Evolutionary conservation across 2,329 filamentous ascomycete genomes (phyloP).

Genomic region (Ambrosiella beaveri): DNA sequence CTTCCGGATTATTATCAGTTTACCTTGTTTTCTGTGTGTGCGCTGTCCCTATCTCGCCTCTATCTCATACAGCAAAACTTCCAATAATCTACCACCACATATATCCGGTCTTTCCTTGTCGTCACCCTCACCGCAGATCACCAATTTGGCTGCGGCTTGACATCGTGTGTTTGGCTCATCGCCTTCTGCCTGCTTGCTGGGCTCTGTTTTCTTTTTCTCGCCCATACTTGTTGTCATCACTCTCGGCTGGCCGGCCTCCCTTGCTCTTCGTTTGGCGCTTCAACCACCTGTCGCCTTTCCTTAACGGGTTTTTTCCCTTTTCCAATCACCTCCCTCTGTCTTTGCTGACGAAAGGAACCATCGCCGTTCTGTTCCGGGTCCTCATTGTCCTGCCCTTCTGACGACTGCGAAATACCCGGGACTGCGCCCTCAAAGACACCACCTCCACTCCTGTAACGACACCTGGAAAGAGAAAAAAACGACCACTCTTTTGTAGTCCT

Average conservation of each 20-base stretch:
- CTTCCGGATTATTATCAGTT: background rate
- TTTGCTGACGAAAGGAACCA: background rate
- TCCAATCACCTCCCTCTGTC: background rate
- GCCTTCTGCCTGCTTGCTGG: background rate
- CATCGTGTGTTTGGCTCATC: background rate
- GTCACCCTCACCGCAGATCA: background rate
- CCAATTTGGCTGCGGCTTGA: background rate
- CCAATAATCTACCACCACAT: no score
- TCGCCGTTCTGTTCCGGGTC: background rate
- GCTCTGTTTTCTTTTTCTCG: background rate
- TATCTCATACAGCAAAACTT: no score
- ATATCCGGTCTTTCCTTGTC: no score
- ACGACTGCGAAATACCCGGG: background rate
- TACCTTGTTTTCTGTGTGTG: background rate
- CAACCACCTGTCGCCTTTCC: background rate
- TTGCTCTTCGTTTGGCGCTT: background rate
- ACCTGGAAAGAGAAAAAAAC: background rate
- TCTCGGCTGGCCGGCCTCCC: background rate
- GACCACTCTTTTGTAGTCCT: background rate
- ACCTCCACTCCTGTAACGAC: conserved; percentile 2
- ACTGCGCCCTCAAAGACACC: background rate
- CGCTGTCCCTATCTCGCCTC: no score
- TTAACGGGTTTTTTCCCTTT: background rate
- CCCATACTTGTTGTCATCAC: background rate
- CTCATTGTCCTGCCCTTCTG: background rate